phyloP scores from a whole-genome alignment of 371 early-diverging fungal species.

The Actinomortierella ambigua region DNA sequence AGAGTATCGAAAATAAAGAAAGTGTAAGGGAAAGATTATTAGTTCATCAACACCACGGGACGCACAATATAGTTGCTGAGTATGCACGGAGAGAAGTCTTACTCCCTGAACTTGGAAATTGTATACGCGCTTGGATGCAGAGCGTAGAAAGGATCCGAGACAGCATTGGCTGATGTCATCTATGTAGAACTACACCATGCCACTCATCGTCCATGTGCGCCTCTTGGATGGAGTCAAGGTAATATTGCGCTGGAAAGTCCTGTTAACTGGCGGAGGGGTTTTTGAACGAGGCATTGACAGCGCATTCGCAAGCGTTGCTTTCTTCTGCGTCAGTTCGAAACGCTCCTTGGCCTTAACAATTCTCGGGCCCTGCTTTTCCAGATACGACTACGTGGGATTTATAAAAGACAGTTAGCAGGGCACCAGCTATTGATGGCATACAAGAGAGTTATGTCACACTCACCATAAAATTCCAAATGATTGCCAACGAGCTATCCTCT shows the following conservation, averaged over 20 bases:
- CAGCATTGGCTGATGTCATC: no score
- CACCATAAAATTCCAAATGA: slow-evolving; percentile 1
- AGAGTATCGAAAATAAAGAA: no score
- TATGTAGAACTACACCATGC: not conserved
- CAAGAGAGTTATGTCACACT: slow-evolving; percentile 1
- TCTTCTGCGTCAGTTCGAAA: not conserved
- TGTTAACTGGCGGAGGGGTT: not conserved
- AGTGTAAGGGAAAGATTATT: no score
- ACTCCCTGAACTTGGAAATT: no score
- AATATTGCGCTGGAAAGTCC: not conserved
- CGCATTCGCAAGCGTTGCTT: not conserved
- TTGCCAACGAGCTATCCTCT: not conserved
- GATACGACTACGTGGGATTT: not conserved
- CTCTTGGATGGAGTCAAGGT: not conserved
- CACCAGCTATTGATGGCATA: no score
- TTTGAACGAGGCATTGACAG: not conserved
- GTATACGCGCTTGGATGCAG: no score
- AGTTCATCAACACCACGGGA: no score
- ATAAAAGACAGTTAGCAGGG: no score
- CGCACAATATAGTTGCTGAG: no score
- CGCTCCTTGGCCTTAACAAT: not conserved
- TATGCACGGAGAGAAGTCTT: no score
- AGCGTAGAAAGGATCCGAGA: no score
- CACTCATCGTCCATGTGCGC: slow-evolving; percentile 2
- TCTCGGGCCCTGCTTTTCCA: not conserved